A percentile compares a stretch with the other conserved stretches of the same genome.
Evolutionary conservation across 768 basidiomycete genomes (phyloP).

Genomic region (Termitomyces sp.): DNA sequence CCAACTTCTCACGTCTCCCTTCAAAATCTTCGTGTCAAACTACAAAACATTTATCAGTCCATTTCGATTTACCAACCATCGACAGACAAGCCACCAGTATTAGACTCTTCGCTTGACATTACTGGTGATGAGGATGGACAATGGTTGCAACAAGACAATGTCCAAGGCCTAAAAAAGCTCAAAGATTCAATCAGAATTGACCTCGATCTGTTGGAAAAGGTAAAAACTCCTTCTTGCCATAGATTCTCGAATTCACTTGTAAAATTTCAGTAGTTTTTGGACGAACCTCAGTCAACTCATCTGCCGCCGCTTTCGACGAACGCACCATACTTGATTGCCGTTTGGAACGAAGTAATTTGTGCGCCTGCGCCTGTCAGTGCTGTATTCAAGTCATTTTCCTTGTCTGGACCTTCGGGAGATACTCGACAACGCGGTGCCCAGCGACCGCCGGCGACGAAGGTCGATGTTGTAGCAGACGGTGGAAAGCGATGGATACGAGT

Average conservation of each 20-base stretch:
- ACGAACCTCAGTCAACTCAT: constrained; percentile 35
- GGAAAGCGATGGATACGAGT: constrained; percentile 79
- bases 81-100: constrained; percentile 32
- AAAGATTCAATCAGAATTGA: constrained; percentile 40
- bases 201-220: constrained; percentile 40
- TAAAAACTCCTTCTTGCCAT: constrained; percentile 13
- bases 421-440: constrained; percentile 16
- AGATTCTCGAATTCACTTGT: constrained; percentile 7
- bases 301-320: constrained; percentile 62
- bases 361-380: constrained; percentile 52
- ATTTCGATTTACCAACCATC: constrained; percentile 34
- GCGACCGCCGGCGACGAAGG: constrained; percentile 47
- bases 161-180: constrained; percentile 42
- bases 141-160: constrained; percentile 35
- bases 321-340: constrained; percentile 72
- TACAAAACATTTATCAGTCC: constrained; percentile 28
- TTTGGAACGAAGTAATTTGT: constrained; percentile 73
- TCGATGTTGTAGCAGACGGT: constrained; percentile 75
- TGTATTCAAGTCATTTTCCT: constrained; percentile 50
- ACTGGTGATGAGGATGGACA: constrained; percentile 30
- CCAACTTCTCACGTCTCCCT: constrained; percentile 24
- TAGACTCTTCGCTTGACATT: constrained; percentile 37
- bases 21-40: constrained; percentile 18
- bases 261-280: constrained; percentile 55
- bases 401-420: constrained; percentile 11